A percentile compares a stretch with the other conserved stretches of the same genome.
Conservation (phyloP, 2,329 filamentous ascomycete genomes). For the Calcarisporium arbuscula region DNA sequence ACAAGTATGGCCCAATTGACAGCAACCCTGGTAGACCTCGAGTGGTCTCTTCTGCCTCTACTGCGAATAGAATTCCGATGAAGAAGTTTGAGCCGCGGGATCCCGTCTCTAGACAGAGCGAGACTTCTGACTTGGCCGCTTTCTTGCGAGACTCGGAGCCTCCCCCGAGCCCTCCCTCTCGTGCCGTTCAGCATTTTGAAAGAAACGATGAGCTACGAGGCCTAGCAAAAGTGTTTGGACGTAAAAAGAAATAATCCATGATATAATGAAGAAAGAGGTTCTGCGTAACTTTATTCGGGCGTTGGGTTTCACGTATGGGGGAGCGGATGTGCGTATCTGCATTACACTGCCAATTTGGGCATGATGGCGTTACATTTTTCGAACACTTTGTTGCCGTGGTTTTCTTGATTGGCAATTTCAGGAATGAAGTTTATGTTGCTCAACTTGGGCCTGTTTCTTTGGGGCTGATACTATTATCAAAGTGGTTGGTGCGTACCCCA, state of each 20-base stretch:
- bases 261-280: conserved; percentile 17
- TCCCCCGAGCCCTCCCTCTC: conserved; percentile 34
- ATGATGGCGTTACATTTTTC: too few relatives aligned
- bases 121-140: conserved; percentile 63
- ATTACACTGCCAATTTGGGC: too few relatives aligned
- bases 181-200: conserved; percentile 17
- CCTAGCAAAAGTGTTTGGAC: conserved; percentile 42
- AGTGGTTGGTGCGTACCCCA: too few relatives aligned
- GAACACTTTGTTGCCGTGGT: too few relatives aligned
- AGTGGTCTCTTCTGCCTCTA: conserved; percentile 18
- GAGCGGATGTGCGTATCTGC: too few relatives aligned
- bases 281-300: too few relatives aligned
- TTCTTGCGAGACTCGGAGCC: conserved; percentile 67
- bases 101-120: conserved; percentile 39
- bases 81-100: conserved; percentile 55
- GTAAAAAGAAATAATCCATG: conserved; percentile 40
- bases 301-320: too few relatives aligned
- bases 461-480: too few relatives aligned
- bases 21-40: conserved; percentile 13
- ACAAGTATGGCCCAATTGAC: conserved; percentile 32
- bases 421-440: too few relatives aligned
- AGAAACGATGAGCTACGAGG: conserved; percentile 33
- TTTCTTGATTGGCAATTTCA: too few relatives aligned
- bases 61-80: conserved; percentile 40
- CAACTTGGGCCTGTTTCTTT: too few relatives aligned